Evolutionary conservation across 305 asterid genomes (phyloP).

Genomic region (Salvia sclarea): DNA sequence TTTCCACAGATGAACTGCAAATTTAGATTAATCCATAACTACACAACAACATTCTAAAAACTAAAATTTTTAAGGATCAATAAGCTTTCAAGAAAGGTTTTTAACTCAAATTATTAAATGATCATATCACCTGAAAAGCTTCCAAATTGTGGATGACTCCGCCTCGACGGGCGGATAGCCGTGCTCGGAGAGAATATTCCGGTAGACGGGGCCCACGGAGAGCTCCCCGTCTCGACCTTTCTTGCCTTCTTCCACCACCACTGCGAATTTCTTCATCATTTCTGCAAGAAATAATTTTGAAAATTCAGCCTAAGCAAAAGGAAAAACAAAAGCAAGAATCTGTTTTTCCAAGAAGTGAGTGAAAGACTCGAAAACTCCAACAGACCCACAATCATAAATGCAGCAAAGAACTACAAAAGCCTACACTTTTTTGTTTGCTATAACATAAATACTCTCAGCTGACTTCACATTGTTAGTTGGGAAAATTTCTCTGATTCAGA

Average conservation of each 20-base stretch:
- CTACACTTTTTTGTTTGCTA: neutral
- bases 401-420: constrained; percentile 11
- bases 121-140: constrained; percentile 69
- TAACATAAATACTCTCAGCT: constrained; percentile 29
- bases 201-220: constrained; percentile 79
- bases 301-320: neutral
- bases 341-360: neutral
- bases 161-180: constrained; percentile 65
- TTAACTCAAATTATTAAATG: neutral
- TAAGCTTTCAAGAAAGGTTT: neutral
- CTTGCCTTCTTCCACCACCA: constrained; percentile 72
- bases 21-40: constrained; percentile 6
- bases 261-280: constrained; percentile 66
- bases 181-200: constrained; percentile 64
- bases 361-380: neutral
- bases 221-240: constrained; percentile 62
- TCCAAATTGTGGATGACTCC: constrained; percentile 68
- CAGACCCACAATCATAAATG: constrained; percentile 36
- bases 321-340: neutral
- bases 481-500: neutral
- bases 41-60: neutral
- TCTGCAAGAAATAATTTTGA: constrained; percentile 28
- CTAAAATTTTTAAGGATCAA: neutral
- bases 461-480: neutral
- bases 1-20: constrained; percentile 67